Percentiles rank a stretch among this genome's conserved stretches.
These are phyloP conservation scores for Nigrospora oryzae DNA, from an alignment of 2,329 filamentous ascomycete species.

Conservation along the genomic window DNA sequence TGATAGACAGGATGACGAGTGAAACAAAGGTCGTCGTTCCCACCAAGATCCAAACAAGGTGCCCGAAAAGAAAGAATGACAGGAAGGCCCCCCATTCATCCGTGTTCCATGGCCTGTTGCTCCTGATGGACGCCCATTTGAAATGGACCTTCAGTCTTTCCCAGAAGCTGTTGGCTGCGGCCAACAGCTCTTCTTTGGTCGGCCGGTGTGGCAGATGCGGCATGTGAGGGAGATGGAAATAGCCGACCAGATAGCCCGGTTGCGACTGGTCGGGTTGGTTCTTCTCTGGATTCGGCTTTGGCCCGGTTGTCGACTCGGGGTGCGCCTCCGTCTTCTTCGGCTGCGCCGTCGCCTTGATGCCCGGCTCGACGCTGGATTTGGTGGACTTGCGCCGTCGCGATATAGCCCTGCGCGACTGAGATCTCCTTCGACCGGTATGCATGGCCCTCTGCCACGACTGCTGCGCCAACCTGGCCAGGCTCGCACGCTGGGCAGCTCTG, in stretches of 20 bases:
- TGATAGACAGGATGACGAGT: constrained; percentile 80
- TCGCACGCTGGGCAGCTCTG: constrained; percentile 17
- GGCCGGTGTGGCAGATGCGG: constrained; percentile 78
- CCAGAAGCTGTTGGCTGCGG: constrained; percentile 88
- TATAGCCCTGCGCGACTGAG: constrained; percentile 4
- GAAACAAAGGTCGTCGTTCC: constrained; percentile 98
- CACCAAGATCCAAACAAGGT: constrained; percentile 90
- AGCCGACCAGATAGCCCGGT: constrained; percentile 16
- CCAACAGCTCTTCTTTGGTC: constrained; percentile 85
- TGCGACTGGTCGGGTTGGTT: constrained; percentile 20
- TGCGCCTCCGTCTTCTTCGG: constrained; percentile 14
- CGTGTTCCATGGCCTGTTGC: constrained; percentile 85
- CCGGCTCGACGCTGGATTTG: constrained; percentile 17
- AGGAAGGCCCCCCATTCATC: constrained; percentile 93
- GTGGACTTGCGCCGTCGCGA: constrained; percentile 20
- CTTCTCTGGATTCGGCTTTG: constrained; percentile 42
- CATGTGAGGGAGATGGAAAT: constrained; percentile 39
- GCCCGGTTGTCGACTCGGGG: constrained; percentile 23
- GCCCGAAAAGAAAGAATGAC: constrained; percentile 90
- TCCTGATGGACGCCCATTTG: constrained; percentile 96
- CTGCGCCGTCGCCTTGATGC: constrained; percentile 1
- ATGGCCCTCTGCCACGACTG: constrained; percentile 26
- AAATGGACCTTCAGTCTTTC: constrained; percentile 83
- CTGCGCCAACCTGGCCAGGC: constrained; percentile 24
- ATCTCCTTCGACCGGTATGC: constrained; percentile 17